Evolutionary conservation across 768 basidiomycete genomes (phyloP).

Genomic region (Agaricus sinodeliciosus): DNA sequence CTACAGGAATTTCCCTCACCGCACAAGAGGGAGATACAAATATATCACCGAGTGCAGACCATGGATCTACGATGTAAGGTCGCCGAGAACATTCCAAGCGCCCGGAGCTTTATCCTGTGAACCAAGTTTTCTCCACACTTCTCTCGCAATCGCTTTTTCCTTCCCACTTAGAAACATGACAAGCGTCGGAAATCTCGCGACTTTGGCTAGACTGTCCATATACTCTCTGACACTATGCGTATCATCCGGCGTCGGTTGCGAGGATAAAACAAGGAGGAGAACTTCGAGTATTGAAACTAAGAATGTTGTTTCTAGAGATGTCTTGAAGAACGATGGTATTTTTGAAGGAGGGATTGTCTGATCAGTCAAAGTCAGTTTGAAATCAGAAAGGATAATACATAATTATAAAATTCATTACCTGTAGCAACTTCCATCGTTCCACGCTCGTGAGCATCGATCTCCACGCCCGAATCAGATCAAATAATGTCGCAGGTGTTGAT

Average conservation of each 20-base stretch:
- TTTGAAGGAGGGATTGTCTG: slow-evolving; percentile 50
- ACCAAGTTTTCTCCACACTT: slow-evolving; percentile 38
- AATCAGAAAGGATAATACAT: background rate
- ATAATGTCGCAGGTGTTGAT: slow-evolving; percentile 36
- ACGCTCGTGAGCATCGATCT: slow-evolving; percentile 29
- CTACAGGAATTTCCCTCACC: too few relatives aligned
- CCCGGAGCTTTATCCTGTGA: slow-evolving; percentile 16
- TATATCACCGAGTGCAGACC: background rate
- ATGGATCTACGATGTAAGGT: background rate
- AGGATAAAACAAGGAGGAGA: slow-evolving; percentile 29
- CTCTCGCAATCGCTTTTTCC: slow-evolving; percentile 45
- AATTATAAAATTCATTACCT: slow-evolving; percentile 28
- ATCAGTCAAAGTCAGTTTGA: background rate
- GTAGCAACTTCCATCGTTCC: slow-evolving; percentile 52
- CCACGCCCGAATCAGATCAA: slow-evolving; percentile 63
- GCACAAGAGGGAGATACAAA: too few relatives aligned
- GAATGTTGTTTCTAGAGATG: slow-evolving; percentile 60
- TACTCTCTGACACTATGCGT: slow-evolving; percentile 33
- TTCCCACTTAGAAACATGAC: slow-evolving; percentile 50
- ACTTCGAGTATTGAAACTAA: slow-evolving; percentile 52
- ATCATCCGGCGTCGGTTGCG: slow-evolving; percentile 13
- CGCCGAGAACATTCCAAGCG: slow-evolving; percentile 20
- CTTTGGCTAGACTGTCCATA: slow-evolving; percentile 42
- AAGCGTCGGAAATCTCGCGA: slow-evolving; percentile 60
- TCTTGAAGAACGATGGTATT: slow-evolving; percentile 60